These are phyloP conservation scores for Colletotrichum sansevieriae DNA, from an alignment of 2,329 filamentous ascomycete species.

Conservation along the genomic window DNA sequence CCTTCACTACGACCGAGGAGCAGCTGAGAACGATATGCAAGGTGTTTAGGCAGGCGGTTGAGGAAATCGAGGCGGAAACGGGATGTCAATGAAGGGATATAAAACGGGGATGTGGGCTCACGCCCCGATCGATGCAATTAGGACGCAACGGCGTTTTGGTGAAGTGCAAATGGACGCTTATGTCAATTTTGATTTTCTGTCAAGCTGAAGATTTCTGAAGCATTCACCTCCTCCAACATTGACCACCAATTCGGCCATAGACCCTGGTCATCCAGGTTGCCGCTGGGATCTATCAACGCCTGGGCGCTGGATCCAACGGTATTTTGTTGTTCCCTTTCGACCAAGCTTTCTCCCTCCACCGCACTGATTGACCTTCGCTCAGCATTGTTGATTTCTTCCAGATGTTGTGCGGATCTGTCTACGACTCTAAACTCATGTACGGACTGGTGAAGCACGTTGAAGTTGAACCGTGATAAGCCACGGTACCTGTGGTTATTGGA, in stretches of 20 bases:
- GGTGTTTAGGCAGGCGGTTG: slow-evolving; percentile 29
- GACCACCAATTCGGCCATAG: slow-evolving; percentile 43
- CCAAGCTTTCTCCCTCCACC: neutral
- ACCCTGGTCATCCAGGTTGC: slow-evolving; percentile 33
- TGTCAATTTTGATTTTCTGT: neutral
- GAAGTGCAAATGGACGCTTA: no score
- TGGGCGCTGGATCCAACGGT: neutral
- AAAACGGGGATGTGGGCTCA: neutral
- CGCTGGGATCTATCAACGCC: slow-evolving; percentile 8
- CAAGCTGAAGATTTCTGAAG: slow-evolving; percentile 26
- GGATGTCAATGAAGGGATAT: neutral
- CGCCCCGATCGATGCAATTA: neutral
- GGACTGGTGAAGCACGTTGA: slow-evolving; percentile 49
- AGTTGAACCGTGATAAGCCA: slow-evolving; percentile 47
- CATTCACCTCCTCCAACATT: slow-evolving; percentile 38
- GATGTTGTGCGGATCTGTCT: slow-evolving; percentile 49
- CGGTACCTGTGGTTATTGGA: slow-evolving; percentile 44
- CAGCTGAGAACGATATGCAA: slow-evolving; percentile 14
- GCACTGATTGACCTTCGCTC: slow-evolving; percentile 34
- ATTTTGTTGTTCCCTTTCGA: slow-evolving; percentile 1
- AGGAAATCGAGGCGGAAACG: slow-evolving; percentile 32
- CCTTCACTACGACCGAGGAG: slow-evolving; percentile 70
- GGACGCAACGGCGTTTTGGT: no score
- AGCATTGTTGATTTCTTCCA: slow-evolving; percentile 48
- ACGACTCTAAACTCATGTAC: slow-evolving; percentile 50